Conservation (phyloP, 768 basidiomycete genomes). For the Mycena crocata region DNA sequence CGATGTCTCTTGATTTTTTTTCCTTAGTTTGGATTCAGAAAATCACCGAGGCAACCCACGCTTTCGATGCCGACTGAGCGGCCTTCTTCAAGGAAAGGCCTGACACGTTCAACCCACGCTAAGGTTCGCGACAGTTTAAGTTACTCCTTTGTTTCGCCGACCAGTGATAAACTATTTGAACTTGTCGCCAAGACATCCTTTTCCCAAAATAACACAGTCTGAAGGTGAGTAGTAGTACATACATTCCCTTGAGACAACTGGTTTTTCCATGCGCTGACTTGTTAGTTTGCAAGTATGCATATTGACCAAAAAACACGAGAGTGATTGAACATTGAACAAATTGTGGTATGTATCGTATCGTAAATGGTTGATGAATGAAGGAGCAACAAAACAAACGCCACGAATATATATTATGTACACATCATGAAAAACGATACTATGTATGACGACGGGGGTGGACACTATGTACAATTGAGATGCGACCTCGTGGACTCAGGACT, state of each 20-base stretch:
- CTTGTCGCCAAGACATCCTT: constrained; percentile 6
- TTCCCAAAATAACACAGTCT: constrained; percentile 14
- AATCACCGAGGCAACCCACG: too few relatives aligned
- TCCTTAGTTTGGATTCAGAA: too few relatives aligned
- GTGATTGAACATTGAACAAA: too few relatives aligned
- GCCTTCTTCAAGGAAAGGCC: not conserved
- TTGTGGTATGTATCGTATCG: not conserved
- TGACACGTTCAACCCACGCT: constrained; percentile 4
- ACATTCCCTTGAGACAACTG: too few relatives aligned
- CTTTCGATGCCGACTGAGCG: too few relatives aligned
- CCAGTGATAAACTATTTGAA: constrained; percentile 10
- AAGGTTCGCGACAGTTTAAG: not conserved
- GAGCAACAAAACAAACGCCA: not conserved
- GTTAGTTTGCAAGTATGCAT: too few relatives aligned
- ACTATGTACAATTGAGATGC: not conserved
- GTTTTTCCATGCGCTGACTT: too few relatives aligned
- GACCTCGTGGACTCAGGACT: too few relatives aligned
- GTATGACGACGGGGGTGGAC: too few relatives aligned
- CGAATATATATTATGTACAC: constrained; percentile 13
- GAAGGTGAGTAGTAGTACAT: not conserved
- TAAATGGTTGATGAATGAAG: not conserved
- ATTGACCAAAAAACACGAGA: too few relatives aligned
- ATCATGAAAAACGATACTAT: too few relatives aligned
- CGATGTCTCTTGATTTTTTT: too few relatives aligned
- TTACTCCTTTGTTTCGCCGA: constrained; percentile 26